Base-by-base conservation (phyloP, 768 basidiomycete species). In the Kwoniella europaea region DNA sequence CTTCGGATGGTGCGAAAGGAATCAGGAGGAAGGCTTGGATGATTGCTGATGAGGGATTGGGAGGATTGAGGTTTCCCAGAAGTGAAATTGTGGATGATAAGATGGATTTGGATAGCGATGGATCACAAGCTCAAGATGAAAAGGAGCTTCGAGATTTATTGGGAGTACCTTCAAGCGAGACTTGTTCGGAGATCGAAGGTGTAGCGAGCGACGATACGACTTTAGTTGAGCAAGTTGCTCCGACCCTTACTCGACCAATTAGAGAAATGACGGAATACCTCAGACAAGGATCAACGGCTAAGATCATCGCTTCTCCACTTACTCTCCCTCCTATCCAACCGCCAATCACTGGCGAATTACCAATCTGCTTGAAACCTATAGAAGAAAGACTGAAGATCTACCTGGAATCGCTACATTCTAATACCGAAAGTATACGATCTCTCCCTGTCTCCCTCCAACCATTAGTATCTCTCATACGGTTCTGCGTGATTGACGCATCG, bases 241-340 rank as follows among this genome's bases (percentile, higher is more conserved):
- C 35, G 3, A 62, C 44, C n/a, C 46, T 22, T 4, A 52, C 65
- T 7, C 20, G 58, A 24, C 22, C 72, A 4, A 50, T 62, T 20
- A 54, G 77, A 43, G 60, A 62, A 10, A 71, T 82, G 18, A 71
- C 63, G n/a, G 81, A 82, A 67, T 80, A 76, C 43, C 43, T 69
- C 27, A 74, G 81, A 29, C 68, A 73, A 55, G 73, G 74, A 9
- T 78, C 75, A 53, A 75, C 76, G 9, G 75, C 44, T 20, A 73
- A 73, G n/a, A 54, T 78, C 16, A 58, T 62, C 5, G 41, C 73
- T 18, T 72, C 53, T 35, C 56, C 55, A 20, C 58, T 75, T 12
- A 29, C 55, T 2, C 57, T 78, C 6, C 64, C 73, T 6, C 55
- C 67, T 50, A 27, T 50, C 3, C 66, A 43, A 10, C 18, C 61